Conservation (phyloP, 2,329 filamentous ascomycete species). For the Ophiostoma sp. region DNA sequence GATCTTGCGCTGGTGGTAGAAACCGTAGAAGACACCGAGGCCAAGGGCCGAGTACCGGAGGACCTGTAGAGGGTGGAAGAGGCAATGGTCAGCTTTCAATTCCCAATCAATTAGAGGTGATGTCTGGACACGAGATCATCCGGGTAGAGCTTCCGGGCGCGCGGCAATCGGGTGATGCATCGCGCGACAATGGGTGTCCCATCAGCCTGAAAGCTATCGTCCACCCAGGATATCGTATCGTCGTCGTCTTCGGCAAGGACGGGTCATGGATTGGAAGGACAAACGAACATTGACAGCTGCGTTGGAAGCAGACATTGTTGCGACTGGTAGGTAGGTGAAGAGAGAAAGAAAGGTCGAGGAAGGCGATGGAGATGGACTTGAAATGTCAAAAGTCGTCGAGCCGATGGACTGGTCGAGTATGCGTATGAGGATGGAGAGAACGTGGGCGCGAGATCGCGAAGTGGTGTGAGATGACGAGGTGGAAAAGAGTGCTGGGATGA, state of each 20-base stretch:
- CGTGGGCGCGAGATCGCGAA: slow-evolving; percentile 25
- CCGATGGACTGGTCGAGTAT: background rate
- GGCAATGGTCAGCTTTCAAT: slow-evolving; percentile 1
- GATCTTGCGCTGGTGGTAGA: slow-evolving; percentile 87
- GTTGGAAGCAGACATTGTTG: slow-evolving; percentile 36
- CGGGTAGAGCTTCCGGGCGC: background rate
- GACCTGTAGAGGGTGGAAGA: slow-evolving; percentile 62
- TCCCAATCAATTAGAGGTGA: background rate
- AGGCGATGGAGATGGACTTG: background rate
- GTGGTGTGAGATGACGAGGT: slow-evolving; percentile 17
- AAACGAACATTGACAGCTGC: slow-evolving; percentile 39
- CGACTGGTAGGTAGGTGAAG: background rate
- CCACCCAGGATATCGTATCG: background rate
- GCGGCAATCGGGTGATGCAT: background rate
- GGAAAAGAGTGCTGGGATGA: background rate
- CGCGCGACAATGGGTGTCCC: background rate
- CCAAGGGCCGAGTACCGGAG: slow-evolving; percentile 94
- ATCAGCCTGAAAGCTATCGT: background rate
- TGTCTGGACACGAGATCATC: background rate
- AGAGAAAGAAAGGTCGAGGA: background rate
- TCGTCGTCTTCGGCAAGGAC: background rate
- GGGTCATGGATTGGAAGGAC: slow-evolving; percentile 16
- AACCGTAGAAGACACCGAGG: slow-evolving; percentile 90
- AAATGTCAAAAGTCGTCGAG: background rate
- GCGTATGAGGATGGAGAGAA: slow-evolving; percentile 23